These are phyloP conservation scores for Sporothrix schenckii DNA, from an alignment of 2,329 filamentous ascomycete genomes.

Conservation along the genomic window DNA sequence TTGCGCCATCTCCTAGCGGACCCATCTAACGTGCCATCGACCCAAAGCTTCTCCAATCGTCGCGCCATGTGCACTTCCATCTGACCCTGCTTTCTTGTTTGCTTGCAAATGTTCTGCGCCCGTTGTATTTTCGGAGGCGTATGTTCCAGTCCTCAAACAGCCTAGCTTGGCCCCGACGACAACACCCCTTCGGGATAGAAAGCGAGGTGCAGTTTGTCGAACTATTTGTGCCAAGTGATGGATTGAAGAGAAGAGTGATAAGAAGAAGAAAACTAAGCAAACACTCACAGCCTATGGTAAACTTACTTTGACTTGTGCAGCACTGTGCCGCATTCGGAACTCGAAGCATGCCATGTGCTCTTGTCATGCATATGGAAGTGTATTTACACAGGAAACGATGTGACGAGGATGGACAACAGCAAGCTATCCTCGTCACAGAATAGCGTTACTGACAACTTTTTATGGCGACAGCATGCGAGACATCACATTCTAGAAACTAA, in stretches of 20 bases:
- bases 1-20: constrained; percentile 9
- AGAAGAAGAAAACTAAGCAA: background rate
- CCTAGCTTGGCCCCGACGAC: background rate
- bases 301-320: background rate
- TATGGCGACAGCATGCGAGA: background rate
- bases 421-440: too few relatives aligned
- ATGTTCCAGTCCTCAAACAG: background rate
- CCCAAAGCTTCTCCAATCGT: background rate
- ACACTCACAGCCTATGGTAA: background rate
- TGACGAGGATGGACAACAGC: too few relatives aligned
- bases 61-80: constrained; percentile 1
- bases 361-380: background rate
- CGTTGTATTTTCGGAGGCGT: background rate
- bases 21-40: background rate
- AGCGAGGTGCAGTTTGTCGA: background rate
- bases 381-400: too few relatives aligned
- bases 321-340: constrained; percentile 5
- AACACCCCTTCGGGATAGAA: background rate
- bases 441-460: too few relatives aligned
- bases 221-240: background rate
- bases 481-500: constrained; percentile 1
- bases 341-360: background rate
- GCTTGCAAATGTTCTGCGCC: too few relatives aligned
- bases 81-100: background rate
- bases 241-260: too few relatives aligned